Evolutionary conservation across 306 rosid species (phyloP).

Genomic region (Quercus suber): DNA sequence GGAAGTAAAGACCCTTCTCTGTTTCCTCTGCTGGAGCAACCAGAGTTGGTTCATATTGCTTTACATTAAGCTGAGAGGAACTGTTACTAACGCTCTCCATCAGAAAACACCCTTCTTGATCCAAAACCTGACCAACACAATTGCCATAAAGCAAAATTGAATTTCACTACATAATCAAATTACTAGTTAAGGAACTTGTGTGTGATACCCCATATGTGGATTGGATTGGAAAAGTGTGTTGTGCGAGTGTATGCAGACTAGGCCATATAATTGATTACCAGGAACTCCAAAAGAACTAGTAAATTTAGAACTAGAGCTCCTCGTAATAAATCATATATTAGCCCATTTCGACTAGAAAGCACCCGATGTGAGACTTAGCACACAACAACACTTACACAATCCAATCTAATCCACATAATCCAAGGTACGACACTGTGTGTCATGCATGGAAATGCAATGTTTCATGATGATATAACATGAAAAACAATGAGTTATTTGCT

Average conservation of each 20-base stretch:
- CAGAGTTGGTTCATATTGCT: slow-evolving; percentile 45
- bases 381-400: no score
- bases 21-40: slow-evolving; percentile 61
- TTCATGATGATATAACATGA: neutral
- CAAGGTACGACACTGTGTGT: neutral
- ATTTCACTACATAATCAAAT: neutral
- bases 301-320: no score
- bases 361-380: no score
- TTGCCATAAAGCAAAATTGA: neutral
- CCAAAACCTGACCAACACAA: slow-evolving; percentile 1
- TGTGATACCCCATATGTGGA: no score
- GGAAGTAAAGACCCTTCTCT: slow-evolving; percentile 51
- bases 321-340: no score
- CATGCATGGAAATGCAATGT: neutral
- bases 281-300: no score
- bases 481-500: neutral
- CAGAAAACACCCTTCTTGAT: slow-evolving; percentile 4
- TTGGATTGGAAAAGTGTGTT: no score
- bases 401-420: no score
- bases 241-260: no score
- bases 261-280: no score
- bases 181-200: neutral
- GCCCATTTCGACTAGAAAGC: no score
- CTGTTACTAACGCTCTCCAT: slow-evolving; percentile 29
- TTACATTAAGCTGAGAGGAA: slow-evolving; percentile 33